A percentile compares a stretch with the other conserved stretches of the same genome.
Conservation (phyloP, 2,329 filamentous ascomycete species). For the Rutstroemia sp. region DNA sequence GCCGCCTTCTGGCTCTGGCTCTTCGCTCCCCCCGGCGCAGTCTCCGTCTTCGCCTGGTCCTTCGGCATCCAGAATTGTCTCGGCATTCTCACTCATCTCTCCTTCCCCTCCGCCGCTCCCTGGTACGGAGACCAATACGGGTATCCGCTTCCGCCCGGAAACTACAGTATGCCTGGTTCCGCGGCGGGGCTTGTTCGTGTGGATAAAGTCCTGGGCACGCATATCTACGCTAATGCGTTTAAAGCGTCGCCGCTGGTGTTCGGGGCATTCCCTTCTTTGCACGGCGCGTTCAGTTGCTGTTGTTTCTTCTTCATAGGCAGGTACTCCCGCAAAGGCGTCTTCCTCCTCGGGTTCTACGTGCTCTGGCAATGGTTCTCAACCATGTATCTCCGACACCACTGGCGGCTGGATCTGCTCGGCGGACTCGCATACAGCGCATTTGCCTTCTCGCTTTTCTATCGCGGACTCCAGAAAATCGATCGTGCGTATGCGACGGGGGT, state of each 20-base stretch:
- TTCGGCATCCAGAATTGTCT: constrained; percentile 90
- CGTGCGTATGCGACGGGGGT: constrained; percentile 22
- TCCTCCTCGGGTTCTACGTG: constrained; percentile 62
- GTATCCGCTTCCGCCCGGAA: constrained; percentile 63
- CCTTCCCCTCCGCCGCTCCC: constrained; percentile 86
- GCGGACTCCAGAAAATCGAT: constrained; percentile 22
- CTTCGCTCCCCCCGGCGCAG: constrained; percentile 76
- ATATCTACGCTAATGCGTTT: constrained; percentile 88
- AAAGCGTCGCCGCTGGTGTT: constrained; percentile 85
- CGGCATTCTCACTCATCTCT: constrained; percentile 77
- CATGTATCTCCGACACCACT: constrained; percentile 95
- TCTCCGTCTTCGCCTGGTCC: constrained; percentile 73
- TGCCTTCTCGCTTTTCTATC: constrained; percentile 52
- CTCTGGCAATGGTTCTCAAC: constrained; percentile 96
- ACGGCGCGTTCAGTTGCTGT: constrained; percentile 90
- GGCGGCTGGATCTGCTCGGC: constrained; percentile 82
- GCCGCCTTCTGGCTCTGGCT: constrained; percentile 75
- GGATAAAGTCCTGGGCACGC: constrained; percentile 77
- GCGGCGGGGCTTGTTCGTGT: constrained; percentile 83
- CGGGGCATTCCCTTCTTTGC: constrained; percentile 85
- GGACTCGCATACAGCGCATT: constrained; percentile 70
- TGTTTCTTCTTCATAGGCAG: constrained; percentile 67
- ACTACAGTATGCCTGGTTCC: constrained; percentile 83
- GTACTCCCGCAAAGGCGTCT: constrained; percentile 50
- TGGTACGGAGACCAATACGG: constrained; percentile 95